Conservation (phyloP, 768 basidiomycete genomes). For the Gyrodon lividus region DNA sequence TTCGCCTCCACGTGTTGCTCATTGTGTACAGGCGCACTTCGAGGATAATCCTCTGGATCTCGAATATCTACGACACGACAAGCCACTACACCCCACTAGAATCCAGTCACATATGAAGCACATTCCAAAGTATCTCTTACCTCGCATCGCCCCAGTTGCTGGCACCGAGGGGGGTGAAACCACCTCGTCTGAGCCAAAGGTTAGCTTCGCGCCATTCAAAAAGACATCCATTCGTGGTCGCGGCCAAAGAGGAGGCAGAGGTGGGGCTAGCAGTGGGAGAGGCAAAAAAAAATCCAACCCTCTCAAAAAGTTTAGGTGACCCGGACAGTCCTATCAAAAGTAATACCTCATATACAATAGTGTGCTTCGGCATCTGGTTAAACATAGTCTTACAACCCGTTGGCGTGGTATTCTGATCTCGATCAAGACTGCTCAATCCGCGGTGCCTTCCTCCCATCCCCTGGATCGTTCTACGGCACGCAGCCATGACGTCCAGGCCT, state of each 20-base stretch:
- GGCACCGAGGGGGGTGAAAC: constrained; percentile 34
- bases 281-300: constrained; percentile 80
- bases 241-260: constrained; percentile 50
- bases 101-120: constrained; percentile 95
- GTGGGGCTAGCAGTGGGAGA: constrained; percentile 35
- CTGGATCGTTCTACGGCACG: constrained; percentile 81
- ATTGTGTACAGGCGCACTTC: constrained; percentile 77
- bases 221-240: constrained; percentile 49
- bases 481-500: constrained; percentile 81
- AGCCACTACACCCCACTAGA: constrained; percentile 85
- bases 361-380: background rate
- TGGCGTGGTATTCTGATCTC: background rate
- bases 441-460: constrained; percentile 71
- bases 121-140: constrained; percentile 89
- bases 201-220: constrained; percentile 73
- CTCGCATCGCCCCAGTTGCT: constrained; percentile 57
- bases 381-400: background rate
- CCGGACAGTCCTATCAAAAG: background rate
- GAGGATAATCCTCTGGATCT: constrained; percentile 95
- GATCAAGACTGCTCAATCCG: constrained; percentile 17
- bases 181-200: constrained; percentile 26
- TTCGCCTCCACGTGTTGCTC: background rate
- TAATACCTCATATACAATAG: background rate
- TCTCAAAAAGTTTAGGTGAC: constrained; percentile 66
- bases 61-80: constrained; percentile 91